A percentile compares a stretch with the other conserved stretches of the same genome.
phyloP scores from a whole-genome alignment of 129 eudicot genomes.

The Flaveria robusta region DNA sequence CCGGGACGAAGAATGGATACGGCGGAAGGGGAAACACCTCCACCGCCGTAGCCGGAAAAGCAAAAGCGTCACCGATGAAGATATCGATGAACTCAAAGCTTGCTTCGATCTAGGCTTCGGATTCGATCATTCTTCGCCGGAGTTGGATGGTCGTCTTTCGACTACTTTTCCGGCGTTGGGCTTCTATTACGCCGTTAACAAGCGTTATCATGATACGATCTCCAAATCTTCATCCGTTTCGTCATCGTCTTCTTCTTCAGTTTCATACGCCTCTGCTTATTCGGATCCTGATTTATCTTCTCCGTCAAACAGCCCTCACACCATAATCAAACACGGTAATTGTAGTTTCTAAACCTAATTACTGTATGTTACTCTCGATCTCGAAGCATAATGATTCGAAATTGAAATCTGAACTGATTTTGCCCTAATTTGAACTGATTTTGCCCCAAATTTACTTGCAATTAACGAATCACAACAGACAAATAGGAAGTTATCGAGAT shows the following conservation, averaged over 20 bases:
- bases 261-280: constrained; percentile 2
- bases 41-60: constrained; percentile 51
- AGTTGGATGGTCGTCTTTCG: constrained; percentile 53
- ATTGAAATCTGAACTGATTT: no score
- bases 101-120: constrained; percentile 83
- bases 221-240: constrained; percentile 46
- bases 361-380: no score
- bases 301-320: constrained; percentile 50
- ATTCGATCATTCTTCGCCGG: constrained; percentile 71
- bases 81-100: constrained; percentile 75
- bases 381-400: no score
- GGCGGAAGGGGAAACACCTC: constrained; percentile 50
- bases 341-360: not conserved
- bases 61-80: constrained; percentile 79
- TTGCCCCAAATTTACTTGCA: no score
- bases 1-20: constrained; percentile 79
- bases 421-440: no score
- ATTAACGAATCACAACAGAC: no score
- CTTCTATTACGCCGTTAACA: constrained; percentile 68
- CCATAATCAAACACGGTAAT: constrained; percentile 58
- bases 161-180: constrained; percentile 80
- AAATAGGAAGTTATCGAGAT: no score
- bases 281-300: constrained; percentile 41
- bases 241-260: constrained; percentile 32
- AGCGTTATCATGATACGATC: constrained; percentile 50